Evolutionary conservation across 2,329 filamentous ascomycete species (phyloP), one percentile per base, ranked within the genome.

Genomic region (Leptographium lundbergii): DNA sequence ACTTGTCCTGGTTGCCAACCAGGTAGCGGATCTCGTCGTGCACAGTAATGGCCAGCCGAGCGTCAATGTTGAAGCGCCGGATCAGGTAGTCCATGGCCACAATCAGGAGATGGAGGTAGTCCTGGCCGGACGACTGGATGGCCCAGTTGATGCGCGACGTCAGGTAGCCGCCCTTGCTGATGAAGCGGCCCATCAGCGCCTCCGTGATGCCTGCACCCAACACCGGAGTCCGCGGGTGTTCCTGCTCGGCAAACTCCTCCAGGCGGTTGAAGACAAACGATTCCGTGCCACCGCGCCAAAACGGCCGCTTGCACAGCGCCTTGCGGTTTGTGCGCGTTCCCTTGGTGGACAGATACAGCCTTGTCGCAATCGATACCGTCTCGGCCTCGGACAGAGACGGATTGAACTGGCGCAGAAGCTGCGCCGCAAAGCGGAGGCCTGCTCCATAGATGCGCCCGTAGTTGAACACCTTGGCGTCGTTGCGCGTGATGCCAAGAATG

Each of bases 401-500:
- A 66, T 97, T 96, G 75, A 99, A 99, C 68, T 97, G 94, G 9
- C 91, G 84, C 2, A 99, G 80, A 2, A 99, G 77, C 11, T 89
- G 95, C 2, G 88, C 85, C 0, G 94, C 94, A 68, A 99, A 99
- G 66, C 91, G 95, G 56, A 97, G 75, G 0, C 94, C 95, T 5
- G 94, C 95, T n/a, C 94, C 95, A 68, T 99, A 99, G 55, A 99
- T 99, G 48, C 95, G 89, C 9, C 95, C 95, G 66, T 99, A 99
- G 70, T 99, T 99, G 78, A 99, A 99, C 0, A 99, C 84, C 69
- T 99, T 99, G 60, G 94, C 94, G 67, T 96, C 85, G 67, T 96
- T 96, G 62, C 94, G 82, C 2, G 90, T 95, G 62, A 99, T 99
- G 7, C 91, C 92, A 2, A 99, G 73, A 60, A 99, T 99, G 6